Evolutionary conservation across 768 basidiomycete genomes (phyloP).

Genomic region (Kwoniella pini): DNA sequence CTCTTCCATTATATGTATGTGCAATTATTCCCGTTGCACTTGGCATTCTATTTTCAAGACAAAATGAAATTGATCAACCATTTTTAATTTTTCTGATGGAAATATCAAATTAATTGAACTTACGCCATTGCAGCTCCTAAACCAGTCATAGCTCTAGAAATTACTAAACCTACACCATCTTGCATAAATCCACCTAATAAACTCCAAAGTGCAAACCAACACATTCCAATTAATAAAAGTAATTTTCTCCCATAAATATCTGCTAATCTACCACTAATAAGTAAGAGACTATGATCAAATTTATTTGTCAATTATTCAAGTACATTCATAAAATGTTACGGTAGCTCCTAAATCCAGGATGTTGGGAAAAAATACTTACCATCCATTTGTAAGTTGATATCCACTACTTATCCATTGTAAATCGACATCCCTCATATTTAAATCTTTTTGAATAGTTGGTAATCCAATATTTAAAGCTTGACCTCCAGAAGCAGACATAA

Average conservation of each 20-base stretch:
- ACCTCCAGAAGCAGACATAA: conserved; percentile 26
- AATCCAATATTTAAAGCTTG: conserved; percentile 40
- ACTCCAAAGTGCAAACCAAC: conserved; percentile 63
- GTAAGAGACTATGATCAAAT: conserved; percentile 52
- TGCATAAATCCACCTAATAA: conserved; percentile 55
- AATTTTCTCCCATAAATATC: conserved; percentile 64
- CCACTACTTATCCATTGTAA: conserved; percentile 54
- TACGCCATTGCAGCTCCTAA: conserved; percentile 69
- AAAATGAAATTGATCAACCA: too few relatives aligned
- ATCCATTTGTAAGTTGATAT: conserved; percentile 47
- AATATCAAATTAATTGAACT: conserved; percentile 1
- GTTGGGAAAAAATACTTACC: conserved; percentile 22
- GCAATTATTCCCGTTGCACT: conserved; percentile 73
- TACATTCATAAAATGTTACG: too few relatives aligned
- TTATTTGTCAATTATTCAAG: conserved; percentile 65
- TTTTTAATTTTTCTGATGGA: neutral
- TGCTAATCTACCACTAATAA: conserved; percentile 40
- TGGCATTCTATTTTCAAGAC: too few relatives aligned
- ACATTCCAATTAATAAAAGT: conserved; percentile 58
- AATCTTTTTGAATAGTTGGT: conserved; percentile 50
- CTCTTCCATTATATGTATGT: conserved; percentile 69
- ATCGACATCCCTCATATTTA: conserved; percentile 43
- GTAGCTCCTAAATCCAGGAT: conserved; percentile 47
- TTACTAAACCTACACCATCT: conserved; percentile 64
- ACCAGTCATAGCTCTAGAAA: conserved; percentile 78